Conservation (phyloP, 768 basidiomycete species). For the Pleurotus ostreatus region DNA sequence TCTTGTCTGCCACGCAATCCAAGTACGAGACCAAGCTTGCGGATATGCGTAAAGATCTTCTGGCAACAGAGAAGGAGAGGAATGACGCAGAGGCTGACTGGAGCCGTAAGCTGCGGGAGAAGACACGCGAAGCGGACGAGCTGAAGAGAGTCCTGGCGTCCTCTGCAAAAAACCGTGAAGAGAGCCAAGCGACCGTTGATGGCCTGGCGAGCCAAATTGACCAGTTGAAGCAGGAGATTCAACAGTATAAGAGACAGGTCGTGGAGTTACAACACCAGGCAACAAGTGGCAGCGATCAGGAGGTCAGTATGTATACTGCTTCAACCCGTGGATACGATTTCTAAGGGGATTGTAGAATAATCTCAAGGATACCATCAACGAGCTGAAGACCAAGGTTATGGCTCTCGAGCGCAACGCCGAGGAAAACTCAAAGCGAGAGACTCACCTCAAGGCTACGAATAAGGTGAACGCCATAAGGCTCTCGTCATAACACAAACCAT, state of each 20-base stretch:
- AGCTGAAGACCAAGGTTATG: slow-evolving; percentile 43
- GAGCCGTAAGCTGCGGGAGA: slow-evolving; percentile 79
- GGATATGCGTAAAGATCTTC: slow-evolving; percentile 64
- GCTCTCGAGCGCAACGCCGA: slow-evolving; percentile 66
- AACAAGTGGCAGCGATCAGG: slow-evolving; percentile 48
- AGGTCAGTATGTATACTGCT: slow-evolving; percentile 45
- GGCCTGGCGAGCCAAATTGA: slow-evolving; percentile 54
- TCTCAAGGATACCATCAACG: slow-evolving; percentile 17
- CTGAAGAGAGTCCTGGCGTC: slow-evolving; percentile 56
- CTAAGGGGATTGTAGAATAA: not conserved
- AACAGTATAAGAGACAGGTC: slow-evolving; percentile 46
- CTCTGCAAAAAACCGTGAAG: slow-evolving; percentile 55
- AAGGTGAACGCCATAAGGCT: slow-evolving; percentile 46
- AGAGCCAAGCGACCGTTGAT: slow-evolving; percentile 47
- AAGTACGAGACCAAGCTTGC: slow-evolving; percentile 75
- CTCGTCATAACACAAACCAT: slow-evolving; percentile 1
- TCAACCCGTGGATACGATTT: not conserved
- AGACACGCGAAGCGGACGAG: slow-evolving; percentile 73
- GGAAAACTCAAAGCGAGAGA: slow-evolving; percentile 67
- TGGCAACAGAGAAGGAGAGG: slow-evolving; percentile 73
- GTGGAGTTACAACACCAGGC: slow-evolving; percentile 51
- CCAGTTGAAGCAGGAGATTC: slow-evolving; percentile 43
- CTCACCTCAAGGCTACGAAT: slow-evolving; percentile 68
- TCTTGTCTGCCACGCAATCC: slow-evolving; percentile 69
- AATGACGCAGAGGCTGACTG: slow-evolving; percentile 86